phyloP scores from a whole-genome alignment of 106 monocot species.

The Ottelia alismoides region DNA sequence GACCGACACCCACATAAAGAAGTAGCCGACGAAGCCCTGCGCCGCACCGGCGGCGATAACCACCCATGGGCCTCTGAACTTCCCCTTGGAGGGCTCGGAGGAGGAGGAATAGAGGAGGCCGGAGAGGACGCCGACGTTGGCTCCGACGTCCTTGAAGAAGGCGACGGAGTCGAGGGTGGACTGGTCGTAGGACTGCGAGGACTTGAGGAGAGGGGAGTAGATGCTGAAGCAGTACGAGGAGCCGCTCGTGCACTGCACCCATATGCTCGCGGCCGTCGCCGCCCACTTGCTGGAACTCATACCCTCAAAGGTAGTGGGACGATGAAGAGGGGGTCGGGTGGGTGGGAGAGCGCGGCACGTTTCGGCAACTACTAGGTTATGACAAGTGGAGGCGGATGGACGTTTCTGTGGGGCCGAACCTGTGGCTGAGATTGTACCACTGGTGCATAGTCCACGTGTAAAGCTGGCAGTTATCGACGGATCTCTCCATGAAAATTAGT shows the following conservation, averaged over 20 bases:
- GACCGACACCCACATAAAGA: conserved; percentile 66
- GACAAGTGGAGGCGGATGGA: too few species aligned
- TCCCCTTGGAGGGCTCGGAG: too few species aligned
- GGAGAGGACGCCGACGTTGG: conserved; percentile 11
- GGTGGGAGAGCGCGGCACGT: too few species aligned
- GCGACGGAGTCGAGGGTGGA: conserved; percentile 17
- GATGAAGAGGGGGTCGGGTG: too few species aligned
- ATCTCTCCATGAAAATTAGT: too few species aligned
- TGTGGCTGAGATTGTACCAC: too few species aligned
- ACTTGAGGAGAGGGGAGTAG: conserved; percentile 15
- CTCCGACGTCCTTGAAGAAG: conserved; percentile 22
- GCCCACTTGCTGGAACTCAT: conserved; percentile 11
- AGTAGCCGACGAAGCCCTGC: conserved; percentile 58
- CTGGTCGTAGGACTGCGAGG: conserved; percentile 11
- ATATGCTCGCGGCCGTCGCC: conserved; percentile 16
- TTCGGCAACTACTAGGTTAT: too few species aligned
- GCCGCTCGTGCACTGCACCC: conserved; percentile 16
- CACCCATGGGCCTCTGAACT: conserved; percentile 6
- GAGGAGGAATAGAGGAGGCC: conserved; percentile 44
- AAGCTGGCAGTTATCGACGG: too few species aligned
- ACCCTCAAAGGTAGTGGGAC: too few species aligned
- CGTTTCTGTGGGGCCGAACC: too few species aligned
- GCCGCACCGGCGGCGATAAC: conserved; percentile 47
- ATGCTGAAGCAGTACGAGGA: conserved; percentile 11
- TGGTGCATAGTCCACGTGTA: too few species aligned